Base-by-base conservation (phyloP, 1,139 yeast genomes). In the Pichia norvegensis region DNA sequence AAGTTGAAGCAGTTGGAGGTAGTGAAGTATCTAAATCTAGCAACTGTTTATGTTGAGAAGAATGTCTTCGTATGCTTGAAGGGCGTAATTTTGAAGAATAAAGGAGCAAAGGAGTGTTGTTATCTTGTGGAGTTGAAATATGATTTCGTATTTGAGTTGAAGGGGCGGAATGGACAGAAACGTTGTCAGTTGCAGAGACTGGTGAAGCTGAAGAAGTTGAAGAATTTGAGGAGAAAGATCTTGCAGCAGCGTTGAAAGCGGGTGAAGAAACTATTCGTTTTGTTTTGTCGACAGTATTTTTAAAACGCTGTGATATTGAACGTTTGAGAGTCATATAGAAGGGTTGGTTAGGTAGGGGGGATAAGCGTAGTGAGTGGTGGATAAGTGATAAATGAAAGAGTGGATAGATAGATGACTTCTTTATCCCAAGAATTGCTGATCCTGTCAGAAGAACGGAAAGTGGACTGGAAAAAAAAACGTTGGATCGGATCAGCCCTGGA, bases 251-350 rank as follows among this genome's bases (percentile, higher is more conserved):
- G 33, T 9, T 11, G 29, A 13, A 25, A 23, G 44, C 31, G 4
- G 44, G 38, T 9, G 50, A 44, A 17, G 42, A 44, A 3, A 54
- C 47, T 29, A 53, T 43, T 33, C 49, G 52, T 40, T 54, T 55
- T 3, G 57, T 54, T 36, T 48, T 53, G 1, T 19, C 36, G 1
- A 54, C 9, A 2, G 58, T 52, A 14, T 47, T 45, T 37, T 48
- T 54, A 11, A 55, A 31, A 41, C 45, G 51, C 16, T 48, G 25
- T 4, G 58, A 55, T 10, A 54, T 14, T 9, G 55, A 51, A 29
- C 56, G 42, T 31, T 54, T 55, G 33, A 55, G 41, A 2, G 51
- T 43, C 55, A 52, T 31, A 16, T 10, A n/a, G n/a, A 13, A 1
- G 14, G 14, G 31, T 11, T 11, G 31, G 5, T 10, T 10, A 14